Conservation (phyloP, 768 basidiomycete genomes). For the Holtermannia corniformis region DNA sequence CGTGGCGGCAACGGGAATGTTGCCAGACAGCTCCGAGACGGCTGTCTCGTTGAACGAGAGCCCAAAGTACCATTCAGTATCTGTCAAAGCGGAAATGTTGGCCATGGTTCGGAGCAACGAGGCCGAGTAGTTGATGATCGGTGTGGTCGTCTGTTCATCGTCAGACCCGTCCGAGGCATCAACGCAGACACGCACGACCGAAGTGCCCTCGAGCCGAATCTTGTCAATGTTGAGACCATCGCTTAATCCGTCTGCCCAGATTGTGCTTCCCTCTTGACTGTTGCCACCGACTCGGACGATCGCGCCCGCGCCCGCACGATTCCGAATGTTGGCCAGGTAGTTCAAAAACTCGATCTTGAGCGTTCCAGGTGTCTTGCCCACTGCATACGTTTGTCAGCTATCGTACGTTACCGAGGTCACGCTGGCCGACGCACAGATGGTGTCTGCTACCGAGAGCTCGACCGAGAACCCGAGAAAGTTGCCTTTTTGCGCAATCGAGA, state of each 20-base stretch:
- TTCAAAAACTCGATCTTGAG: slow-evolving; percentile 67
- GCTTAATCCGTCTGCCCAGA: slow-evolving; percentile 46
- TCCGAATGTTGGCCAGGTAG: slow-evolving; percentile 60
- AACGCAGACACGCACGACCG: slow-evolving; percentile 5
- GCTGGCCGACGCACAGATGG: slow-evolving; percentile 49
- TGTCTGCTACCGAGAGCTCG: slow-evolving; percentile 62
- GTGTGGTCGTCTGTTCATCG: slow-evolving; percentile 26
- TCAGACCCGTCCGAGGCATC: neutral
- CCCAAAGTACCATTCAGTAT: slow-evolving; percentile 56
- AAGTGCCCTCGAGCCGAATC: slow-evolving; percentile 25
- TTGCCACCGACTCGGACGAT: slow-evolving; percentile 69
- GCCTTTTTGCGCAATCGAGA: slow-evolving; percentile 48
- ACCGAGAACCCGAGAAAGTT: slow-evolving; percentile 66
- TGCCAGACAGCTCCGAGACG: slow-evolving; percentile 44
- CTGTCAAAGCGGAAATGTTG: slow-evolving; percentile 53
- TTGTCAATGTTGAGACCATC: slow-evolving; percentile 52
- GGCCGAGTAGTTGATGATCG: slow-evolving; percentile 38
- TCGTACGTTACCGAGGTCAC: slow-evolving; percentile 24
- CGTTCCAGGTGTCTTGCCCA: slow-evolving; percentile 39
- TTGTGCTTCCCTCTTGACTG: slow-evolving; percentile 59
- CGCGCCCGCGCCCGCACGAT: slow-evolving; percentile 54
- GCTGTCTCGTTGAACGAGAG: slow-evolving; percentile 52
- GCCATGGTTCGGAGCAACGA: slow-evolving; percentile 48
- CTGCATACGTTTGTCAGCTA: neutral
- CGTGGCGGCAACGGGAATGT: slow-evolving; percentile 50